These are phyloP conservation scores for Aphanomyces euteiches DNA, from an alignment of 352 stramenopile genomes.

Conservation along the genomic window DNA sequence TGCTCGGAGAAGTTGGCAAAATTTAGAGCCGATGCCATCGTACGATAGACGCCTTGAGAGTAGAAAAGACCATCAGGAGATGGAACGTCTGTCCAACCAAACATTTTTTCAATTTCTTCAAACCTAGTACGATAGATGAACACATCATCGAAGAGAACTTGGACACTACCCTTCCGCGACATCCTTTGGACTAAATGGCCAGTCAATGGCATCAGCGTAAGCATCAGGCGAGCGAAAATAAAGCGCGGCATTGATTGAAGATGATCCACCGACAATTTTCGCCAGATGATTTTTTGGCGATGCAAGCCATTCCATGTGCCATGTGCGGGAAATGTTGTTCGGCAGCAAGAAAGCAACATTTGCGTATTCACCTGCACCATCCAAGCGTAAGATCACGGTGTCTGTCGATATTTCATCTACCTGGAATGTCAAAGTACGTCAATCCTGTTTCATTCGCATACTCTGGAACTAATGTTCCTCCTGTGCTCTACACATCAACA, in stretches of 20 bases:
- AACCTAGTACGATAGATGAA: conserved; percentile 40
- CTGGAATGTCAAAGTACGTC: conserved; percentile 73
- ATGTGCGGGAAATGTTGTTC: conserved; percentile 31
- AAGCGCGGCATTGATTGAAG: conserved; percentile 80
- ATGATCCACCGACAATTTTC: conserved; percentile 79
- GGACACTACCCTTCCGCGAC: conserved; percentile 40
- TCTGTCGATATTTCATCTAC: neutral
- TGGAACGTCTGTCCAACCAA: conserved; percentile 50
- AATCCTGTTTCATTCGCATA: conserved; percentile 44
- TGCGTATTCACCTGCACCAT: conserved; percentile 46
- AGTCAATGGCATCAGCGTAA: conserved; percentile 45
- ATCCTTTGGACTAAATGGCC: conserved; percentile 50
- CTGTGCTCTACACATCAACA: conserved; percentile 24
- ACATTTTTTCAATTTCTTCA: conserved; percentile 45
- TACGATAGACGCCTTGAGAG: conserved; percentile 49
- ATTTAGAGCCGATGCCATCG: conserved; percentile 43
- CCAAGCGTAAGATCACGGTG: neutral
- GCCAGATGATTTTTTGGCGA: conserved; percentile 53
- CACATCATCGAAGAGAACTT: neutral
- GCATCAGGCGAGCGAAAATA: conserved; percentile 66
- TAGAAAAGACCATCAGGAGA: conserved; percentile 50
- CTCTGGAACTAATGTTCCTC: conserved; percentile 42
- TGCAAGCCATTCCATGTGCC: conserved; percentile 49
- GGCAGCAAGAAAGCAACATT: conserved; percentile 27
- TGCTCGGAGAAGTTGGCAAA: conserved; percentile 43